phyloP scores from a whole-genome alignment of 2,329 filamentous ascomycete species.

The Lachnellula subtilissima region DNA sequence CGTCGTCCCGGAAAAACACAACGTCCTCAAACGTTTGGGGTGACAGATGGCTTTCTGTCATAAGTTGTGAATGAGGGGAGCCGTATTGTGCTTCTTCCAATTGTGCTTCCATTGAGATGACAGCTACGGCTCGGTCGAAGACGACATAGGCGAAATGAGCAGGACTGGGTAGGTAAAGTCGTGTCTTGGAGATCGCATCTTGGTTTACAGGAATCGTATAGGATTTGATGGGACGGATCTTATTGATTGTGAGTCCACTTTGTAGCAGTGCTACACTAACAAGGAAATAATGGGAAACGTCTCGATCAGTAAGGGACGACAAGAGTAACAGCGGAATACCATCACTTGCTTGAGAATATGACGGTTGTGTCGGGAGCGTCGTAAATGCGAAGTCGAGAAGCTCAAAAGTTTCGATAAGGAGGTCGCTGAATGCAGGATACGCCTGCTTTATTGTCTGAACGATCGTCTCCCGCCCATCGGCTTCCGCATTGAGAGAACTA shows the following conservation, averaged over 20 bases:
- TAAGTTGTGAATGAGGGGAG: slow-evolving; percentile 71
- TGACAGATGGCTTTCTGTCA: slow-evolving; percentile 58
- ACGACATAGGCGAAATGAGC: slow-evolving; percentile 76
- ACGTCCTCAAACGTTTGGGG: slow-evolving; percentile 77
- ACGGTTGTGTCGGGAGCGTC: slow-evolving; percentile 48
- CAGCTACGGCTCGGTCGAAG: slow-evolving; percentile 71
- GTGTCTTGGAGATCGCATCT: slow-evolving; percentile 46
- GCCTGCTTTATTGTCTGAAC: slow-evolving; percentile 55
- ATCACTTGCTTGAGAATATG: slow-evolving; percentile 46
- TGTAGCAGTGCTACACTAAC: slow-evolving; percentile 64
- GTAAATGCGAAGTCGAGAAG: slow-evolving; percentile 76
- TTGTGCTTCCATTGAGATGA: slow-evolving; percentile 66
- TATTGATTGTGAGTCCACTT: slow-evolving; percentile 52
- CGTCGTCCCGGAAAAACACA: slow-evolving; percentile 68
- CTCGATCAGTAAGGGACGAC: slow-evolving; percentile 49
- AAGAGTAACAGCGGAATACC: slow-evolving; percentile 57
- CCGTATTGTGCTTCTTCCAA: slow-evolving; percentile 40
- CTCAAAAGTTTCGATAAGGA: slow-evolving; percentile 58
- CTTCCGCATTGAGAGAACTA: slow-evolving; percentile 66
- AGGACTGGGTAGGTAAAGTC: slow-evolving; percentile 72
- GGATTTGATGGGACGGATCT: slow-evolving; percentile 63
- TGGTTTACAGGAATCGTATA: slow-evolving; percentile 50
- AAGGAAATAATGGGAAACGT: slow-evolving; percentile 62
- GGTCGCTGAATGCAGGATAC: slow-evolving; percentile 43
- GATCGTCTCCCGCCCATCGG: slow-evolving; percentile 64